phyloP scores from a whole-genome alignment of 2,329 filamentous ascomycete genomes.

The Xylariaceae sp. region DNA sequence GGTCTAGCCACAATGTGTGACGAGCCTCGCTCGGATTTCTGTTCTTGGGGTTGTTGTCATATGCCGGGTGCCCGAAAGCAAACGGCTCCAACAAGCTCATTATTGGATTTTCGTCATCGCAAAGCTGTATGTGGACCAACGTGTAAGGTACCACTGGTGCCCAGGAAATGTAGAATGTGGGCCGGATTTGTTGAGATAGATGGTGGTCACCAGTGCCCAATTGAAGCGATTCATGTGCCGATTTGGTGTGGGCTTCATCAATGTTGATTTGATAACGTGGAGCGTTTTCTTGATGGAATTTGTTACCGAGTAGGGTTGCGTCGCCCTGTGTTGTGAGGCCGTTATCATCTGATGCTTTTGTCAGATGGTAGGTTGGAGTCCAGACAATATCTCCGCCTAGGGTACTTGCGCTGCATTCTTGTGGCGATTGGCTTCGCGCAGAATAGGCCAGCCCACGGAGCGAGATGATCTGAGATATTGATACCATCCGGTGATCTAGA shows the following conservation, averaged over 20 bases:
- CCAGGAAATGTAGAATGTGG: neutral
- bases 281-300: neutral
- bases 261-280: too few species aligned
- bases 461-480: neutral
- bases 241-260: neutral
- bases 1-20: constrained; percentile 14
- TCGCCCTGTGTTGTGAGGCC: neutral
- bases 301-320: neutral
- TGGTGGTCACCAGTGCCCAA: neutral
- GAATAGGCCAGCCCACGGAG: neutral
- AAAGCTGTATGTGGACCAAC: constrained; percentile 7
- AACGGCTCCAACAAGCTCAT: constrained; percentile 27
- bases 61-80: constrained; percentile 22
- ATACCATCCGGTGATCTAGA: neutral
- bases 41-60: constrained; percentile 39
- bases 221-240: neutral
- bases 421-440: neutral
- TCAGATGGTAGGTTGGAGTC: neutral
- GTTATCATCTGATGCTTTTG: neutral
- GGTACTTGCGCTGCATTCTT: neutral
- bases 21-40: constrained; percentile 44
- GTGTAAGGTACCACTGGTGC: neutral
- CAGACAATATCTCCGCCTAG: neutral
- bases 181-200: neutral
- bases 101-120: constrained; percentile 28